These are phyloP conservation scores for Zoysia japonica DNA, from an alignment of 176 grass and related monocot species.

Conservation along the genomic window DNA sequence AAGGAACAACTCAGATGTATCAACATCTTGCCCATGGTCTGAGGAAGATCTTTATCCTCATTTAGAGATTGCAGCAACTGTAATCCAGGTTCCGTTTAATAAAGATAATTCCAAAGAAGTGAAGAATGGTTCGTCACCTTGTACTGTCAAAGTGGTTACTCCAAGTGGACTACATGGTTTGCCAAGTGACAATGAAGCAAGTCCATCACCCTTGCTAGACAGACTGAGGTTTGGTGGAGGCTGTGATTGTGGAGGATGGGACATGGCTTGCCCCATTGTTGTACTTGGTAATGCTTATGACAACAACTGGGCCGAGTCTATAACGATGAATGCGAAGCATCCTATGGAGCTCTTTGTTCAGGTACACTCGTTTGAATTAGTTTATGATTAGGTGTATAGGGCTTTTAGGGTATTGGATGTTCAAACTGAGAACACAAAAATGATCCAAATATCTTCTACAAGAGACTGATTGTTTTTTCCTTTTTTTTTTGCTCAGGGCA, in stretches of 20 bases:
- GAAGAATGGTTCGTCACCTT: constrained; percentile 41
- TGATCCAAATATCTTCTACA: not conserved
- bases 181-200: constrained; percentile 43
- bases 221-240: constrained; percentile 91
- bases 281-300: constrained; percentile 60
- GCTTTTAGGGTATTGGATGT: not conserved
- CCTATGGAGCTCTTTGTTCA: constrained; percentile 74
- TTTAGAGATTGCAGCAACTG: constrained; percentile 76
- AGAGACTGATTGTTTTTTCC: not conserved
- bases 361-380: constrained; percentile 38
- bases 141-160: constrained; percentile 62
- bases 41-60: constrained; percentile 76
- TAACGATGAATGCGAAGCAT: constrained; percentile 43
- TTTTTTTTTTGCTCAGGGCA: not conserved
- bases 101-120: constrained; percentile 48
- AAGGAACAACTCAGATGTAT: constrained; percentile 55
- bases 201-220: constrained; percentile 78
- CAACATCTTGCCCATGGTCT: constrained; percentile 71
- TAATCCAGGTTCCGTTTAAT: constrained; percentile 73
- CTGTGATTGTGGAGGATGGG: constrained; percentile 94
- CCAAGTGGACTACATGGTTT: constrained; percentile 79
- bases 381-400: not conserved
- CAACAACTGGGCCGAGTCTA: constrained; percentile 45
- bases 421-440: constrained; percentile 7
- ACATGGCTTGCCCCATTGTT: constrained; percentile 85